Evolutionary conservation across 179 eudicot species (phyloP).

Genomic region (Silene vulgaris): DNA sequence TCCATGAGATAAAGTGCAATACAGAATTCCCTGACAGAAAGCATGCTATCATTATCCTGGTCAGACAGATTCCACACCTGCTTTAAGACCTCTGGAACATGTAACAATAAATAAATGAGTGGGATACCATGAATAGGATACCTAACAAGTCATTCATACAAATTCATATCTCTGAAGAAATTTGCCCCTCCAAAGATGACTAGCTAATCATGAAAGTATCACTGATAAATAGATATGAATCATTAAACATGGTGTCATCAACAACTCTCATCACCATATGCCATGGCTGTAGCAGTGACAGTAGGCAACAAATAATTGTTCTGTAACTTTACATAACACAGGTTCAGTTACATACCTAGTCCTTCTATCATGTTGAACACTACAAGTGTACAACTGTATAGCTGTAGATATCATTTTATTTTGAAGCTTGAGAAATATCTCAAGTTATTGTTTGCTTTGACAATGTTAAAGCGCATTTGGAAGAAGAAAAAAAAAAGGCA

Average conservation of each 20-base stretch:
- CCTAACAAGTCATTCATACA: slow-evolving; percentile 4
- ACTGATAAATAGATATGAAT: neutral
- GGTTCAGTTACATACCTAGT: neutral
- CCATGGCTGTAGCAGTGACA: neutral
- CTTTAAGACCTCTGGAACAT: slow-evolving; percentile 77
- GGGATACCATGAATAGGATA: slow-evolving; percentile 9
- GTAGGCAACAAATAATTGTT: neutral
- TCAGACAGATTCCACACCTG: slow-evolving; percentile 99
- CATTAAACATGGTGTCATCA: neutral
- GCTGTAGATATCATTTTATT: neutral
- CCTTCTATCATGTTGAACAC: neutral
- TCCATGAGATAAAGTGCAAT: slow-evolving; percentile 98
- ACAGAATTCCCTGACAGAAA: slow-evolving; percentile 90
- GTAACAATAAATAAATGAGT: slow-evolving; percentile 29
- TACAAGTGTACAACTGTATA: neutral
- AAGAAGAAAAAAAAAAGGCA: too few species aligned
- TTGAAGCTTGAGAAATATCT: neutral
- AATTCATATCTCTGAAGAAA: slow-evolving; percentile 5
- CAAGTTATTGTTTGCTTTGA: neutral
- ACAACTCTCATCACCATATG: neutral
- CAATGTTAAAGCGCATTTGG: neutral
- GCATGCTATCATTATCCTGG: slow-evolving; percentile 99
- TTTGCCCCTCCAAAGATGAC: neutral
- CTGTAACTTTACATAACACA: neutral
- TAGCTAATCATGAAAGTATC: slow-evolving; percentile 2